phyloP scores from a whole-genome alignment of 495 filamentous ascomycete genomes.

The Talaromyces nanjingensis region DNA sequence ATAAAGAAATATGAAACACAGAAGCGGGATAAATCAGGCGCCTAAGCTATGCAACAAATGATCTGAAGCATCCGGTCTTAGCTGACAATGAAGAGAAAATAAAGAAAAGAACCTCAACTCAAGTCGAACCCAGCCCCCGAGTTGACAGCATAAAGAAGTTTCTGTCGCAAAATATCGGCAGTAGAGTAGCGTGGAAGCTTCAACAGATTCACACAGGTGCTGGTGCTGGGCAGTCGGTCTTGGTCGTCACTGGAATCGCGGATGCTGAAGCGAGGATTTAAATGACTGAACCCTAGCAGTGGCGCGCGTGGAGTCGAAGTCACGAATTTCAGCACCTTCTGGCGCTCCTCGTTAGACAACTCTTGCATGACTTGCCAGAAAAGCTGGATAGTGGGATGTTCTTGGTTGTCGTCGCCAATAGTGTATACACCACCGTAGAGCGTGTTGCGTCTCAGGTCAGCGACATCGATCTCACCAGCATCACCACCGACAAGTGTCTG shows the following conservation, averaged over 20 bases:
- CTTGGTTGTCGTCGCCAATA: conserved; percentile 77
- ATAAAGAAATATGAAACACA: conserved; percentile 3
- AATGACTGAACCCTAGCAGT: conserved; percentile 77
- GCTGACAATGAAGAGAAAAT: neutral
- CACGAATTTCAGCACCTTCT: conserved; percentile 91
- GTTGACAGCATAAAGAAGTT: conserved; percentile 84
- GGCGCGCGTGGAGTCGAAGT: conserved; percentile 91
- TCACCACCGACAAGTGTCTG: conserved; percentile 90
- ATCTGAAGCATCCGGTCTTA: neutral
- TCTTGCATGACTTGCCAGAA: conserved; percentile 90
- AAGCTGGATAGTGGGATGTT: conserved; percentile 74
- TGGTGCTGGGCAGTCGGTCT: conserved; percentile 83
- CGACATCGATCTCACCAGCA: conserved; percentile 74
- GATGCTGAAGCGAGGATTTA: conserved; percentile 85
- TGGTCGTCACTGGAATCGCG: conserved; percentile 75
- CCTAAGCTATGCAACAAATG: conserved; percentile 9
- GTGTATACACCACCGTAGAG: conserved; percentile 80
- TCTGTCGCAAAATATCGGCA: conserved; percentile 56
- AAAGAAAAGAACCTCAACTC: conserved; percentile 41
- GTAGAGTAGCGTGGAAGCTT: conserved; percentile 82
- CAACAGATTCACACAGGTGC: conserved; percentile 92
- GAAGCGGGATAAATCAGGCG: neutral
- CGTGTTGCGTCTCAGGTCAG: conserved; percentile 82
- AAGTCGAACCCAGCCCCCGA: conserved; percentile 94
- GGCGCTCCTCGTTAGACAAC: conserved; percentile 64